These are phyloP conservation scores for Staphylotrichum tortipilum DNA, from an alignment of 495 filamentous ascomycete genomes.

Conservation along the genomic window DNA sequence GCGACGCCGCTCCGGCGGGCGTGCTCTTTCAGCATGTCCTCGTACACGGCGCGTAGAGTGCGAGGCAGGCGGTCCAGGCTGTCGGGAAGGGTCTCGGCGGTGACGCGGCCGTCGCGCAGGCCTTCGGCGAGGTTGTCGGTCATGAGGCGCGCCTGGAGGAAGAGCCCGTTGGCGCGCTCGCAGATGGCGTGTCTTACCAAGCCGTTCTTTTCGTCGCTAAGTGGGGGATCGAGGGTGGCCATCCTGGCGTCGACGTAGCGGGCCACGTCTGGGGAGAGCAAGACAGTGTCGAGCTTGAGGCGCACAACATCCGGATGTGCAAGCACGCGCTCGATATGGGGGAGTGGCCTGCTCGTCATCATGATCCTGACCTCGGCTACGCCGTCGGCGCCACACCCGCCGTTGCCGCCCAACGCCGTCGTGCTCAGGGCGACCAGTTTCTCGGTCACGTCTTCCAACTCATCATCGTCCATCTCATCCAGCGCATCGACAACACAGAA, in stretches of 20 bases:
- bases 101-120: slow-evolving; percentile 5
- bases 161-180: slow-evolving; percentile 21
- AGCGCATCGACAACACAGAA: slow-evolving; percentile 41
- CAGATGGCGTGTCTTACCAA: slow-evolving; percentile 11
- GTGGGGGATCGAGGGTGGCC: slow-evolving; percentile 14
- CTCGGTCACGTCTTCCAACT: background rate
- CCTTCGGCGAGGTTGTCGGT: slow-evolving; percentile 14
- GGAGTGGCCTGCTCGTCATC: slow-evolving; percentile 32
- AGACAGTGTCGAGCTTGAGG: slow-evolving; percentile 26
- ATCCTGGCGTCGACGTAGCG: slow-evolving; percentile 17
- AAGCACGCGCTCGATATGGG: slow-evolving; percentile 16
- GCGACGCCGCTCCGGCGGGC: slow-evolving; percentile 23
- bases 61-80: slow-evolving; percentile 23
- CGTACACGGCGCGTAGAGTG: slow-evolving; percentile 28
- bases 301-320: slow-evolving; percentile 11
- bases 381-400: too few relatives aligned
- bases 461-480: slow-evolving; percentile 36
- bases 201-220: slow-evolving; percentile 15
- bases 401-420: slow-evolving; percentile 17
- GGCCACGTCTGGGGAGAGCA: slow-evolving; percentile 27
- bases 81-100: slow-evolving; percentile 23
- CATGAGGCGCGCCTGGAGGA: slow-evolving; percentile 37
- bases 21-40: slow-evolving; percentile 33
- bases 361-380: too few relatives aligned
- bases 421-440: slow-evolving; percentile 23